Percentiles rank a stretch among this genome's conserved stretches.
These are phyloP conservation scores for Cerrena zonata DNA, from an alignment of 1,284 basidiomycete genomes.

Conservation along the genomic window DNA sequence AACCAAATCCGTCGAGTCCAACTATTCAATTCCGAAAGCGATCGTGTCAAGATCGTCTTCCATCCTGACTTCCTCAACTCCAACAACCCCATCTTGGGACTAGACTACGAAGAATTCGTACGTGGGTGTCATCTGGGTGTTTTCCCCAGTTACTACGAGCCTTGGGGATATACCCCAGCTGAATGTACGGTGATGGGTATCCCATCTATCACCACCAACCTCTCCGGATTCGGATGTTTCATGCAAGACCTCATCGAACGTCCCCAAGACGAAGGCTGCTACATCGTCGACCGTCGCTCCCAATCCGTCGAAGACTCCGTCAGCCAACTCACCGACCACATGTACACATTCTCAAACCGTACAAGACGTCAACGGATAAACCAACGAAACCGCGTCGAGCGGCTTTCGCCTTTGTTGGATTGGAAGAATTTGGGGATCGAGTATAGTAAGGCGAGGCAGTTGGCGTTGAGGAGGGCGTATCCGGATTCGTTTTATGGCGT, in stretches of 20 bases:
- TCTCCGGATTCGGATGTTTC: conserved; percentile 96
- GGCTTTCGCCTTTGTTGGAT: conserved; percentile 86
- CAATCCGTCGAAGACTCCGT: conserved; percentile 91
- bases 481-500: conserved; percentile 80
- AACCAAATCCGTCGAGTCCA: conserved; percentile 92
- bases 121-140: conserved; percentile 96
- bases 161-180: conserved; percentile 86
- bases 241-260: conserved; percentile 98
- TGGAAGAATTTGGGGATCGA: conserved; percentile 98
- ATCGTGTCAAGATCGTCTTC: conserved; percentile 95
- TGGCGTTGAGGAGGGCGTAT: conserved; percentile 89
- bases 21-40: conserved; percentile 78
- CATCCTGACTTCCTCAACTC: conserved; percentile 98
- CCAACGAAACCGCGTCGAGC: conserved; percentile 95
- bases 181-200: conserved; percentile 95
- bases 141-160: conserved; percentile 94
- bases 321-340: conserved; percentile 65
- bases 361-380: conserved; percentile 96
- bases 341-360: conserved; percentile 81
- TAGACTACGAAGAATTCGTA: conserved; percentile 99
- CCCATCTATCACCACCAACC: conserved; percentile 92
- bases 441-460: conserved; percentile 91
- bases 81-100: conserved; percentile 92
- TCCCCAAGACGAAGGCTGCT: conserved; percentile 82
- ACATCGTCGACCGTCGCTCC: conserved; percentile 90